Conservation (phyloP, 1,139 yeast genomes). For the Protomyces macrosporus region DNA sequence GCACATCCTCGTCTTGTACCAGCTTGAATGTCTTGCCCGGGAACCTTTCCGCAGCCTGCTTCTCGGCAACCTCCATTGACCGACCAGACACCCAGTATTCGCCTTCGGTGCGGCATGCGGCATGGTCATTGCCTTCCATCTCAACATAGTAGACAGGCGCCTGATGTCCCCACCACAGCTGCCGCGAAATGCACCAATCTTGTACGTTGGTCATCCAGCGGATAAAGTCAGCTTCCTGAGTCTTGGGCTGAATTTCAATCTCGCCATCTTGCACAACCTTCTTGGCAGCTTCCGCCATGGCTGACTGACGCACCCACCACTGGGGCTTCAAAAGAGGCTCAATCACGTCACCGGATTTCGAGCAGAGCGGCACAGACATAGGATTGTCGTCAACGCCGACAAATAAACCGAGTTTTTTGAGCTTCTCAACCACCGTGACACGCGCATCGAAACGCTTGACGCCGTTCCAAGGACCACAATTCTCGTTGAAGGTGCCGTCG, state of each 20-base stretch:
- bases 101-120: constrained; percentile 46
- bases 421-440: constrained; percentile 69
- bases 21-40: constrained; percentile 64
- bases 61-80: constrained; percentile 70
- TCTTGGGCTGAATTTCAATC: constrained; percentile 74
- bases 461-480: constrained; percentile 91
- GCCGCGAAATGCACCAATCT: constrained; percentile 99
- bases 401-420: constrained; percentile 67
- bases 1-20: constrained; percentile 89
- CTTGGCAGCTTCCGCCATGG: constrained; percentile 76
- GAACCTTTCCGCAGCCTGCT: constrained; percentile 70
- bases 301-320: constrained; percentile 96
- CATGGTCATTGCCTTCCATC: constrained; percentile 53
- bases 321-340: constrained; percentile 97
- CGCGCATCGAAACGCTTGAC: constrained; percentile 94
- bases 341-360: constrained; percentile 93
- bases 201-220: constrained; percentile 95
- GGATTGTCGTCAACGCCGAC: constrained; percentile 88
- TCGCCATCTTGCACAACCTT: constrained; percentile 74
- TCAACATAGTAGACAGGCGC: constrained; percentile 90
- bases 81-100: constrained; percentile 90
- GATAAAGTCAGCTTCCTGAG: constrained; percentile 88
- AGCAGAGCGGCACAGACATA: constrained; percentile 89
- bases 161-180: constrained; percentile 99
- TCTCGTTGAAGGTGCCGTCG: constrained; percentile 82